Evolutionary conservation across 228 moss, liverwort and hornwort species (phyloP).

Genomic region (Sphagnum fallax): DNA sequence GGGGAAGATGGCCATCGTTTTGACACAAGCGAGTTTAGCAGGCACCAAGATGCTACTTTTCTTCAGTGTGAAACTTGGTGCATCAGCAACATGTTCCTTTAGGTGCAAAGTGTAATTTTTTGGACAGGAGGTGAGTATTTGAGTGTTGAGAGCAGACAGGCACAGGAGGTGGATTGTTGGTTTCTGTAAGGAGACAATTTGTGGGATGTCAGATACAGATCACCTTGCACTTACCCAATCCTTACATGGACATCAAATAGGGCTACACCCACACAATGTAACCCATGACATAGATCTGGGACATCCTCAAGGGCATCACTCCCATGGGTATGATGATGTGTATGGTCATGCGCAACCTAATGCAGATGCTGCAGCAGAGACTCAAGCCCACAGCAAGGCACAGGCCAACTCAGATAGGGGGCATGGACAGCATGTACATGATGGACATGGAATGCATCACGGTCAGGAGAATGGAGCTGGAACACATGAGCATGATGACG

Average conservation of each 20-base stretch:
- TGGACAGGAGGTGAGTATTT: too few species aligned
- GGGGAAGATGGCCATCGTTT: too few species aligned
- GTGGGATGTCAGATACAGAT: constrained; percentile 90
- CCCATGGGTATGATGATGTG: constrained; percentile 66
- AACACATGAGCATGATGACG: constrained; percentile 77
- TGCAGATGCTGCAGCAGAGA: constrained; percentile 29
- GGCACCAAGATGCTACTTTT: too few species aligned
- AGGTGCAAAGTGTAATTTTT: too few species aligned
- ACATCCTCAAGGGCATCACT: constrained; percentile 8
- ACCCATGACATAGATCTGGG: constrained; percentile 62
- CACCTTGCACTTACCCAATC: constrained; percentile 73
- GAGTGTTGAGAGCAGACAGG: neutral
- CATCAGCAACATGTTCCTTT: too few species aligned
- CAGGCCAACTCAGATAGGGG: constrained; percentile 61
- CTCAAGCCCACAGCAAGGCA: constrained; percentile 50
- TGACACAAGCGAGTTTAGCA: too few species aligned
- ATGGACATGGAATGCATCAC: constrained; percentile 61
- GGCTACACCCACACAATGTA: constrained; percentile 54
- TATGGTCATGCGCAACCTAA: constrained; percentile 62
- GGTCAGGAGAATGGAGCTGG: constrained; percentile 72
- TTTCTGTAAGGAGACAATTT: neutral
- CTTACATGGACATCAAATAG: constrained; percentile 62
- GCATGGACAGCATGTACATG: constrained; percentile 53
- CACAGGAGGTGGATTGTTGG: neutral
- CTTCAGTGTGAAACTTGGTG: too few species aligned